A percentile compares a stretch with the other conserved stretches of the same genome.
These are phyloP conservation scores for Ciborinia camelliae DNA, from an alignment of 2,329 filamentous ascomycete genomes.

Conservation along the genomic window DNA sequence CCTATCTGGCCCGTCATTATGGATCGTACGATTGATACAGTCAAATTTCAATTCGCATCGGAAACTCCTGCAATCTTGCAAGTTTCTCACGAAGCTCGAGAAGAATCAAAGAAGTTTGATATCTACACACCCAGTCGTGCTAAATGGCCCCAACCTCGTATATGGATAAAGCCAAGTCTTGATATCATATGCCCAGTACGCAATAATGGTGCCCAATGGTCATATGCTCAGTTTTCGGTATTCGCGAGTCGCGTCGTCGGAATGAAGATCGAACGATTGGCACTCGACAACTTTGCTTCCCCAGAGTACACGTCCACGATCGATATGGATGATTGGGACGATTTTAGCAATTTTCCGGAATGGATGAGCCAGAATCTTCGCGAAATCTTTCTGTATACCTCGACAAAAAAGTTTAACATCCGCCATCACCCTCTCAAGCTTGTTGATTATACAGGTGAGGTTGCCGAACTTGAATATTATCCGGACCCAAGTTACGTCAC, in stretches of 20 bases:
- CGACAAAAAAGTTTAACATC: not conserved
- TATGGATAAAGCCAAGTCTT: not conserved
- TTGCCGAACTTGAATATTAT: accelerated
- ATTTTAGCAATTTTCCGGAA: not conserved
- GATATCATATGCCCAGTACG: not conserved
- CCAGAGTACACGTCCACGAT: not conserved
- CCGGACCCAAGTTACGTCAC: no score
- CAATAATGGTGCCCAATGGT: not conserved
- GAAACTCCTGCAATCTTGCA: slow-evolving; percentile 4
- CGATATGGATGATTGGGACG: not conserved
- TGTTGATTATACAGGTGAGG: no score
- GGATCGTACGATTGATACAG: no score
- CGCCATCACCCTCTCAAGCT: not conserved
- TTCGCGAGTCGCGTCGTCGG: not conserved
- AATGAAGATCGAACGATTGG: not conserved
- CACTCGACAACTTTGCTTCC: not conserved
- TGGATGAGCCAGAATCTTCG: not conserved
- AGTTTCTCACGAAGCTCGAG: not conserved
- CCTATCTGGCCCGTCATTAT: not conserved
- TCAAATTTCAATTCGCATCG: not conserved
- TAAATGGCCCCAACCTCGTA: no score
- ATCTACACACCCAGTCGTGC: not conserved
- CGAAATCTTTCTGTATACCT: not conserved
- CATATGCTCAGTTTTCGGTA: not conserved
- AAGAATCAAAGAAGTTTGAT: not conserved